Percentiles rank a stretch among this genome's conserved stretches.
phyloP scores from a whole-genome alignment of 257 asterid species.

The Paraleonurus japonicus region DNA sequence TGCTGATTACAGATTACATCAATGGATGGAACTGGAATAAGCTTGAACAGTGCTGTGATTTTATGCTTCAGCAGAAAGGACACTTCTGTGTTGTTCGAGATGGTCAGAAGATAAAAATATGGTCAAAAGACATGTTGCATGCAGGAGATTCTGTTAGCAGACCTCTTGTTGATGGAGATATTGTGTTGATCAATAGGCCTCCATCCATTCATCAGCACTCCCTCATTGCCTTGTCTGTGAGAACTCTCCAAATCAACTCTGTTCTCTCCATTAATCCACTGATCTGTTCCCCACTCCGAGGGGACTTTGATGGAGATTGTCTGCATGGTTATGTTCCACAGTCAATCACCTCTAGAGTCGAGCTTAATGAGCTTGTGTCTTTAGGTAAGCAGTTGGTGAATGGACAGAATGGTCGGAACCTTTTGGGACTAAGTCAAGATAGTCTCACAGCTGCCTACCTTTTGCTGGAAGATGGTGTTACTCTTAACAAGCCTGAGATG shows the following conservation, averaged over 20 bases:
- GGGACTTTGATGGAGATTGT: constrained; percentile 98
- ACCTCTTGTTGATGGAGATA: constrained; percentile 84
- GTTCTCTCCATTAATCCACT: constrained; percentile 82
- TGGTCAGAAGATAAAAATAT: constrained; percentile 44
- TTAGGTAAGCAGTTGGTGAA: constrained; percentile 59
- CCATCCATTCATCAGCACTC: constrained; percentile 98
- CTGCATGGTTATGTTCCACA: constrained; percentile 96
- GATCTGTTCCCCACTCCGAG: constrained; percentile 82
- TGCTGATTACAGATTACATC: constrained; percentile 58
- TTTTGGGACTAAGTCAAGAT: constrained; percentile 79
- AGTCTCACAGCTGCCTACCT: constrained; percentile 87
- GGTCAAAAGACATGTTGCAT: constrained; percentile 58
- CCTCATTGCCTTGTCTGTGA: constrained; percentile 72
- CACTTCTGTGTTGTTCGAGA: constrained; percentile 51
- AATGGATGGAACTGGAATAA: constrained; percentile 63
- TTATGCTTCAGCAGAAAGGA: constrained; percentile 54
- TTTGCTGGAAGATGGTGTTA: constrained; percentile 62
- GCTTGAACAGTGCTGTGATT: constrained; percentile 50
- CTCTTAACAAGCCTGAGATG: constrained; percentile 56
- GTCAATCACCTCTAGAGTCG: constrained; percentile 66
- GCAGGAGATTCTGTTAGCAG: constrained; percentile 70
- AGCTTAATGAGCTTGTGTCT: constrained; percentile 79
- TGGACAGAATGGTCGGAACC: constrained; percentile 82
- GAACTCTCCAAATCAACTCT: constrained; percentile 58
- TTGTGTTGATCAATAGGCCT: constrained; percentile 78